Conservation (phyloP, 148 eudicot genomes). For the Oxyria digyna region DNA sequence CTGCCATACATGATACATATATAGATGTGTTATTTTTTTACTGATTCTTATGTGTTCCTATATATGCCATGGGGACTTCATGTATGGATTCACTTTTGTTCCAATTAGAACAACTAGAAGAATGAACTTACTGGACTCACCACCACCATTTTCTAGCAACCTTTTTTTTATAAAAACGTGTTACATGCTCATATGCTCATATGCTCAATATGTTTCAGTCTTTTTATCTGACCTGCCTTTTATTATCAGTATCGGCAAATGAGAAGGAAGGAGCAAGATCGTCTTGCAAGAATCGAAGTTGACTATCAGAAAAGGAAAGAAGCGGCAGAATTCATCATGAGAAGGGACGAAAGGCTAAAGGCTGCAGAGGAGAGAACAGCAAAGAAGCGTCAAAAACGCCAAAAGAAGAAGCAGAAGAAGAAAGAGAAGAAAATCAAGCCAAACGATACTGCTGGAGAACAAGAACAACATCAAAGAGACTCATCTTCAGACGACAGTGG, state of each 20-base stretch:
- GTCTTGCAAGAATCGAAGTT: slow-evolving; percentile 79
- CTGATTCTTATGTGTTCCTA: not conserved
- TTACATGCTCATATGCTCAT: not conserved
- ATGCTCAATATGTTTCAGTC: not conserved
- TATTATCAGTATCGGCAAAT: slow-evolving; percentile 87
- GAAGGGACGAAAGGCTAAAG: slow-evolving; percentile 75
- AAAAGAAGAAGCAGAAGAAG: slow-evolving; percentile 68
- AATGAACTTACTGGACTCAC: not conserved
- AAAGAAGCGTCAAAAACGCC: slow-evolving; percentile 88
- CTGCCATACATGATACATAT: not conserved
- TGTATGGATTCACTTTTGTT: not conserved
- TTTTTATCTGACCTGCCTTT: not conserved
- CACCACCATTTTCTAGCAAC: not conserved
- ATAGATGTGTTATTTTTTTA: not conserved
- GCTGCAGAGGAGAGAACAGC: slow-evolving; percentile 87
- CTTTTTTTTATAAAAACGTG: not conserved
- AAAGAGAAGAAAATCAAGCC: slow-evolving; percentile 47
- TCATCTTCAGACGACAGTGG: slow-evolving; percentile 41
- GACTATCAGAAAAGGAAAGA: slow-evolving; percentile 78
- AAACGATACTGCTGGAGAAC: slow-evolving; percentile 28
- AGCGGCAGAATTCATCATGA: slow-evolving; percentile 52
- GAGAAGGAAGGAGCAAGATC: slow-evolving; percentile 92
- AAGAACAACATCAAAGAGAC: slow-evolving; percentile 28
- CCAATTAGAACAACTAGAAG: not conserved
- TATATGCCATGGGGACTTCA: not conserved